These are phyloP conservation scores for Microascus cirrosus DNA, from an alignment of 2,329 filamentous ascomycete species.

Conservation along the genomic window DNA sequence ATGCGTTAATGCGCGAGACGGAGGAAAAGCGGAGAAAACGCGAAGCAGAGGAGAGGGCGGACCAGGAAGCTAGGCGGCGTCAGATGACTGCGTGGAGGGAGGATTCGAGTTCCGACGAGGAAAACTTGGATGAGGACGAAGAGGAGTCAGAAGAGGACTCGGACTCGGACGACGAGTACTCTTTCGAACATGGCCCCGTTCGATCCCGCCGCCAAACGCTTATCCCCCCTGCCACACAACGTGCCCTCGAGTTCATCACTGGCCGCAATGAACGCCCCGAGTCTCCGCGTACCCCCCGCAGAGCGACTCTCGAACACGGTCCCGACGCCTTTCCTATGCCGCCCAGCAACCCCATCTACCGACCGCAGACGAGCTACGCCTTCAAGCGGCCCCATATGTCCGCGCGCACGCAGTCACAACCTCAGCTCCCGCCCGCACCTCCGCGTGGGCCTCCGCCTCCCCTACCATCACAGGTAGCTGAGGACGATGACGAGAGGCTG, in stretches of 20 bases:
- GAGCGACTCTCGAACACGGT: slow-evolving; percentile 10
- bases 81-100: slow-evolving; percentile 14
- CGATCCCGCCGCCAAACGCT: slow-evolving; percentile 14
- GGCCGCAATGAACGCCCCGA: slow-evolving; percentile 24
- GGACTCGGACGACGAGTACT: slow-evolving; percentile 16
- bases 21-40: slow-evolving; percentile 37
- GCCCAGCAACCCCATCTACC: slow-evolving; percentile 16
- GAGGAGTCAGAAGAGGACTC: slow-evolving; percentile 14
- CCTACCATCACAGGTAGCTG: slow-evolving; percentile 7
- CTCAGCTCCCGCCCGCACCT: slow-evolving; percentile 22
- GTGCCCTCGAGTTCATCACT: slow-evolving; percentile 38
- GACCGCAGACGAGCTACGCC: slow-evolving; percentile 44
- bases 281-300: slow-evolving; percentile 18
- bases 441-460: slow-evolving; percentile 1
- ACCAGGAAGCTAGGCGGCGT: slow-evolving; percentile 12
- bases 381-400: slow-evolving; percentile 30
- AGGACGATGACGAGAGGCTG: slow-evolving; percentile 5
- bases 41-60: slow-evolving; percentile 18
- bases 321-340: slow-evolving; percentile 10
- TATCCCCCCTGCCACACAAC: slow-evolving; percentile 35
- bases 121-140: slow-evolving; percentile 11
- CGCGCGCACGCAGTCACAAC: slow-evolving; percentile 36
- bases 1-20: slow-evolving; percentile 51
- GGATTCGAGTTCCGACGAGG: slow-evolving; percentile 16
- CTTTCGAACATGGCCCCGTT: slow-evolving; percentile 13